Evolutionary conservation across 345 rosid species (phyloP).

Genomic region (Aethionema arabicum): DNA sequence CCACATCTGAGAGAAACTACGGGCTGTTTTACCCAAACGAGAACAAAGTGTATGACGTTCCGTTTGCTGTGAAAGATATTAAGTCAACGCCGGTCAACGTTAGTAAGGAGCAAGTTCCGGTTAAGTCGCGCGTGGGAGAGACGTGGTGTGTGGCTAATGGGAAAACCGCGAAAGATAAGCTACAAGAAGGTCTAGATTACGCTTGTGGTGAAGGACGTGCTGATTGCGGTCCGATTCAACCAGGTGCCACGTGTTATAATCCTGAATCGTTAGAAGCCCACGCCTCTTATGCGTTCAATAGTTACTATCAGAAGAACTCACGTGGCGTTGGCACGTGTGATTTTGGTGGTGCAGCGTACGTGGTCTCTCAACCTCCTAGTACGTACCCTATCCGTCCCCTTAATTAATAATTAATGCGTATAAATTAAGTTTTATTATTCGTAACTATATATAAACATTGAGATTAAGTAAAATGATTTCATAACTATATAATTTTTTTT

Average conservation of each 20-base stretch:
- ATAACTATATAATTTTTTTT: not conserved
- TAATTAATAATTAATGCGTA: not conserved
- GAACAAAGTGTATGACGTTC: slow-evolving; percentile 70
- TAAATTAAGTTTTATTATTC: not conserved
- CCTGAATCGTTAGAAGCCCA: slow-evolving; percentile 83
- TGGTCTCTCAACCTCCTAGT: slow-evolving; percentile 79
- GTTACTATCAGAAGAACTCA: slow-evolving; percentile 84
- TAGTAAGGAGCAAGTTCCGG: slow-evolving; percentile 44
- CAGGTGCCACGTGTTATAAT: slow-evolving; percentile 64
- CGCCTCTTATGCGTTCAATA: slow-evolving; percentile 93
- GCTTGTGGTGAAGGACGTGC: slow-evolving; percentile 95
- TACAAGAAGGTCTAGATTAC: slow-evolving; percentile 71
- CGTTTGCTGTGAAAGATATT: slow-evolving; percentile 38
- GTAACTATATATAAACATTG: too few relatives aligned
- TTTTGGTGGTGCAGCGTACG: slow-evolving; percentile 80
- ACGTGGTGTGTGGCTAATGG: slow-evolving; percentile 92
- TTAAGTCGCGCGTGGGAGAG: slow-evolving; percentile 40
- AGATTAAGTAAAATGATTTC: not conserved
- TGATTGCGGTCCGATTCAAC: slow-evolving; percentile 86
- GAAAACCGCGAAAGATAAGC: slow-evolving; percentile 42
- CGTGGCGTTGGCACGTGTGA: slow-evolving; percentile 73
- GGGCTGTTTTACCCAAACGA: slow-evolving; percentile 83
- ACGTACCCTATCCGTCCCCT: slow-evolving; percentile 34
- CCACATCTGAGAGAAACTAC: slow-evolving; percentile 88
- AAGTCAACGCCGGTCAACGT: slow-evolving; percentile 33